phyloP scores from a whole-genome alignment of 345 rosid genomes.

The Rhodamnia argentea region DNA sequence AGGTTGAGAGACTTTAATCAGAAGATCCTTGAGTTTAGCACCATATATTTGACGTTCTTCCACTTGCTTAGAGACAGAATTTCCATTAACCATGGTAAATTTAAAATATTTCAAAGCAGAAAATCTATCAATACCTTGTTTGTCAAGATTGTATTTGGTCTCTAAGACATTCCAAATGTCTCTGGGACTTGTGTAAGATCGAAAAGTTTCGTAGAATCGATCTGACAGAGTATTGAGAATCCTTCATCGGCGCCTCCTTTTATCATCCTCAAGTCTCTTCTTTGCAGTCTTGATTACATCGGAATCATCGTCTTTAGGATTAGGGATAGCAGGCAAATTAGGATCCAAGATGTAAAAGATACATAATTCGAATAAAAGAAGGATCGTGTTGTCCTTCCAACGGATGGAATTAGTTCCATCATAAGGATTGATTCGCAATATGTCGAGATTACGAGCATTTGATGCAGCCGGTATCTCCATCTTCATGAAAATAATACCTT shows the following conservation, averaged over 20 bases:
- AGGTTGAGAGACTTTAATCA: neutral
- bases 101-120: neutral
- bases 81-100: neutral
- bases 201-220: neutral
- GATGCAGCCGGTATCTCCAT: neutral
- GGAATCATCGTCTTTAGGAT: too few relatives aligned
- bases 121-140: accelerated
- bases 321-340: neutral
- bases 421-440: neutral
- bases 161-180: neutral
- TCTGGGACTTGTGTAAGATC: neutral
- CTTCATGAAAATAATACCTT: neutral
- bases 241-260: neutral
- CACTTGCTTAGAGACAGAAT: neutral
- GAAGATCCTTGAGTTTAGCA: neutral
- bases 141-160: neutral
- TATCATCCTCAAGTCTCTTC: neutral
- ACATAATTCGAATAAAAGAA: too few relatives aligned
- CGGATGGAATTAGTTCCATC: neutral
- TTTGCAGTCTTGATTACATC: too few relatives aligned
- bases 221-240: neutral
- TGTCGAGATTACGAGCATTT: neutral
- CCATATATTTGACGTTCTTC: neutral
- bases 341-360: neutral
- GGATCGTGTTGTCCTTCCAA: neutral